phyloP scores from a whole-genome alignment of 2,329 filamentous ascomycete species.

The Neurospora sp. region DNA sequence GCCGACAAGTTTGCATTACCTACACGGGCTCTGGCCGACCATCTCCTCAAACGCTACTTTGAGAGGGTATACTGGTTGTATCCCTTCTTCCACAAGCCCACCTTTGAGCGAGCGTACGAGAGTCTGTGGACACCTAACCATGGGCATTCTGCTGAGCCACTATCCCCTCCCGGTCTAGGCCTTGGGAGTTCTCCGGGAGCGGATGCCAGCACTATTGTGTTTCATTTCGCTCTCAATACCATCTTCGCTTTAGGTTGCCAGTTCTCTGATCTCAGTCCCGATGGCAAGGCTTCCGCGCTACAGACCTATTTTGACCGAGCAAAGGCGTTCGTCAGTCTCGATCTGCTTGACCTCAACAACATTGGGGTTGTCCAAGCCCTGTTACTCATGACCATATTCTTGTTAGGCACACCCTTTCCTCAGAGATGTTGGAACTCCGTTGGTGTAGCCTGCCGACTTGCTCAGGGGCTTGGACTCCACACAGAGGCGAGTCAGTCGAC shows the following conservation, averaged over 20 bases:
- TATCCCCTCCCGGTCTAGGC: constrained; percentile 19
- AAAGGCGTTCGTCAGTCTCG: constrained; percentile 27
- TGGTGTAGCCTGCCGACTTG: constrained; percentile 30
- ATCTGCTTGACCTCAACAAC: constrained; percentile 26
- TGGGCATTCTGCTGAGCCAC: constrained; percentile 6
- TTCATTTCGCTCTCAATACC: constrained; percentile 31
- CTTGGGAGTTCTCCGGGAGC: constrained; percentile 24
- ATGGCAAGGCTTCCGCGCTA: constrained; percentile 19
- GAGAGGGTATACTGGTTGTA: constrained; percentile 31
- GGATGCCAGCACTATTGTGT: constrained; percentile 26
- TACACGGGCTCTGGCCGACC: constrained; percentile 30
- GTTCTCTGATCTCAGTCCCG: constrained; percentile 21
- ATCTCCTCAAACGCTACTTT: constrained; percentile 29
- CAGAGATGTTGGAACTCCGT: constrained; percentile 32
- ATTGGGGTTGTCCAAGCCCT: constrained; percentile 31
- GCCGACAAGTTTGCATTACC: constrained; percentile 26
- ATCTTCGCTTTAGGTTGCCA: constrained; percentile 32
- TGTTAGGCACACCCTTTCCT: constrained; percentile 31
- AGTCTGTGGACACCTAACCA: constrained; percentile 25
- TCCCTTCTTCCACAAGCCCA: constrained; percentile 31
- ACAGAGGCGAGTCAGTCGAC: constrained; percentile 13
- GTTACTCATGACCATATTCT: constrained; percentile 27
- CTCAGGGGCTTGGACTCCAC: constrained; percentile 32
- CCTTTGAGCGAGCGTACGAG: constrained; percentile 30
- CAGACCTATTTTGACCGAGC: constrained; percentile 26